Evolutionary conservation across 2,329 filamentous ascomycete species (phyloP).

Genomic region (Basipetospora chlamydospora): DNA sequence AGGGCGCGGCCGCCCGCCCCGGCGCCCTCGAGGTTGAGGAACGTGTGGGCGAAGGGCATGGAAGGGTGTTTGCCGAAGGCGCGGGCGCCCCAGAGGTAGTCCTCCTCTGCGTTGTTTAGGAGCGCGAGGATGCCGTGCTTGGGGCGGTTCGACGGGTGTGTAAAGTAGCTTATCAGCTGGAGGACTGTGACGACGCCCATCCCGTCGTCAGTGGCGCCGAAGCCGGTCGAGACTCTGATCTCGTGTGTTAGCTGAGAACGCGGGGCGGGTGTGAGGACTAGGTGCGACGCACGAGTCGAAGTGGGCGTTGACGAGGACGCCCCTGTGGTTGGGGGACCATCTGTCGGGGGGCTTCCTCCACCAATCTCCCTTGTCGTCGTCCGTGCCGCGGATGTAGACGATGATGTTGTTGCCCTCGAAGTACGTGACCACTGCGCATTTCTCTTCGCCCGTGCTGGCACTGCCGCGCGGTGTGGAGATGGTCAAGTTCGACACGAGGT

Average conservation of each 20-base stretch:
- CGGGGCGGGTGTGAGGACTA: too few species aligned
- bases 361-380: constrained; percentile 61
- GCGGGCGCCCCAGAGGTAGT: constrained; percentile 73
- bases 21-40: constrained; percentile 89
- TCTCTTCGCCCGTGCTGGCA: constrained; percentile 12
- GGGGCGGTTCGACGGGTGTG: constrained; percentile 53
- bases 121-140: constrained; percentile 69
- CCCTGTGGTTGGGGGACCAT: constrained; percentile 34
- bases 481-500: constrained; percentile 65
- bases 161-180: constrained; percentile 79
- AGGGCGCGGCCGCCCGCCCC: constrained; percentile 81
- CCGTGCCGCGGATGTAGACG: constrained; percentile 72
- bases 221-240: constrained; percentile 70
- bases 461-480: constrained; percentile 17
- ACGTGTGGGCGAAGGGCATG: constrained; percentile 67
- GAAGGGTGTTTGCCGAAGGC: constrained; percentile 76
- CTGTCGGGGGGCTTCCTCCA: constrained; percentile 38
- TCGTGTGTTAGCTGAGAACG: neutral
- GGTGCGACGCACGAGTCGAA: constrained; percentile 51
- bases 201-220: constrained; percentile 86
- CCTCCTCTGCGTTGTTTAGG: constrained; percentile 93
- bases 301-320: constrained; percentile 87
- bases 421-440: constrained; percentile 43
- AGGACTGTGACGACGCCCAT: constrained; percentile 77
- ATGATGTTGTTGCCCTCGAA: constrained; percentile 90